Evolutionary conservation across 305 asterid genomes (phyloP).

Genomic region (Lippia alba): DNA sequence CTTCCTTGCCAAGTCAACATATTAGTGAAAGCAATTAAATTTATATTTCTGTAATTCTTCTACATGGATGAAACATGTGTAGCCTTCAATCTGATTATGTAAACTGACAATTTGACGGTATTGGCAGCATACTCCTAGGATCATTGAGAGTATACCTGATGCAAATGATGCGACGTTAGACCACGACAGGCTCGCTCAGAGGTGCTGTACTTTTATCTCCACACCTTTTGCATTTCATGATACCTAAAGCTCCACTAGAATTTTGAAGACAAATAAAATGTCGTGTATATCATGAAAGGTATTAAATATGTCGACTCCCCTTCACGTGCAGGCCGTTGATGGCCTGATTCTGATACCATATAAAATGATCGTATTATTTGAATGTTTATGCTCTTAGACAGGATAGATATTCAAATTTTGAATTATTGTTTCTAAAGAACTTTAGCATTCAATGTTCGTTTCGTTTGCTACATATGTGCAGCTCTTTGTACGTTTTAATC

Average conservation of each 20-base stretch:
- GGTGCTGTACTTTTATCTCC: slow-evolving; percentile 53
- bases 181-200: slow-evolving; percentile 80
- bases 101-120: slow-evolving; percentile 43
- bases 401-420: too few relatives aligned
- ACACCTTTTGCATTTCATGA: slow-evolving; percentile 11
- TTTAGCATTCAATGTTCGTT: too few relatives aligned
- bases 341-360: too few relatives aligned
- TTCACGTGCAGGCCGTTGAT: too few relatives aligned
- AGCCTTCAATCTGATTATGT: not conserved
- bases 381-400: too few relatives aligned
- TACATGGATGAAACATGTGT: too few relatives aligned
- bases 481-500: too few relatives aligned
- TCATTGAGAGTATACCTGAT: slow-evolving; percentile 78
- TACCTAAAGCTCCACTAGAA: not conserved
- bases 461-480: too few relatives aligned
- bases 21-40: not conserved
- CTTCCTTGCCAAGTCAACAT: not conserved
- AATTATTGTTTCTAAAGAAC: too few relatives aligned
- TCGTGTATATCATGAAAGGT: not conserved
- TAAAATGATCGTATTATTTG: too few relatives aligned
- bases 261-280: not conserved
- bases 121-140: slow-evolving; percentile 93
- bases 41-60: not conserved
- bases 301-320: too few relatives aligned
- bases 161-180: slow-evolving; percentile 82